Conservation (phyloP, 2,329 filamentous ascomycete genomes). For the Apiospora kogelbergensis region DNA sequence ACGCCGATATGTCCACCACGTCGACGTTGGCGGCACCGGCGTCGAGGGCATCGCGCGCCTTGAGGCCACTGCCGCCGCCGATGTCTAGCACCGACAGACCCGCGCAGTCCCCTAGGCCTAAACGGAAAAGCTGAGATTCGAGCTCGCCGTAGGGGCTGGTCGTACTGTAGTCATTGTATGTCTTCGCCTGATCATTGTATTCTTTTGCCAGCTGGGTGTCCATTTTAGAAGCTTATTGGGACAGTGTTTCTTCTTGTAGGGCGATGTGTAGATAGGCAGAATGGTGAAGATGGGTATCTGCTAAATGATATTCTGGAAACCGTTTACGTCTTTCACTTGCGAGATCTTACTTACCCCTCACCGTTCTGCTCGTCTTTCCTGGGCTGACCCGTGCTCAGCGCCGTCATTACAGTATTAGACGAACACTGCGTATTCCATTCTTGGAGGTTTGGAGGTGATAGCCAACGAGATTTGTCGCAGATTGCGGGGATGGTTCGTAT, state of each 20-base stretch:
- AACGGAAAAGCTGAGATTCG: conserved; percentile 30
- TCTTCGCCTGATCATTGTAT: conserved; percentile 15
- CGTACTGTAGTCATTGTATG: conserved; percentile 11
- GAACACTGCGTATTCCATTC: too few species aligned
- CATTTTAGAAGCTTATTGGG: background rate
- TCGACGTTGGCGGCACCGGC: conserved; percentile 26
- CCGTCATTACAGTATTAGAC: too few species aligned
- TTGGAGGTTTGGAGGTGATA: too few species aligned
- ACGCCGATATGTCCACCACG: conserved; percentile 28
- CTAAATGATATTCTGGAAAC: too few species aligned
- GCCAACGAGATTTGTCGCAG: too few species aligned
- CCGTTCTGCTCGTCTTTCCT: too few species aligned
- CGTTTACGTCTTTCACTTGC: too few species aligned
- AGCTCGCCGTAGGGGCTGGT: conserved; percentile 16
- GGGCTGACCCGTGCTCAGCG: too few species aligned
- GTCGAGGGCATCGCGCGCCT: conserved; percentile 25
- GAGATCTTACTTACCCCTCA: too few species aligned
- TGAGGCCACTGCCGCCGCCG: conserved; percentile 30
- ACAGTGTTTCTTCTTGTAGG: background rate
- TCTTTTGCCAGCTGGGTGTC: conserved; percentile 8
- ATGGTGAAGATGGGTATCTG: background rate
- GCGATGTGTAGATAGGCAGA: background rate
- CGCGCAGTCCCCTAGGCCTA: conserved; percentile 25
- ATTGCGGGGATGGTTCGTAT: too few species aligned
- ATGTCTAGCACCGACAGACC: conserved; percentile 29